Percentiles rank a stretch among this genome's conserved stretches.
phyloP scores from a whole-genome alignment of 352 stramenopile genomes.

The Globisporangium recalcitrans region DNA sequence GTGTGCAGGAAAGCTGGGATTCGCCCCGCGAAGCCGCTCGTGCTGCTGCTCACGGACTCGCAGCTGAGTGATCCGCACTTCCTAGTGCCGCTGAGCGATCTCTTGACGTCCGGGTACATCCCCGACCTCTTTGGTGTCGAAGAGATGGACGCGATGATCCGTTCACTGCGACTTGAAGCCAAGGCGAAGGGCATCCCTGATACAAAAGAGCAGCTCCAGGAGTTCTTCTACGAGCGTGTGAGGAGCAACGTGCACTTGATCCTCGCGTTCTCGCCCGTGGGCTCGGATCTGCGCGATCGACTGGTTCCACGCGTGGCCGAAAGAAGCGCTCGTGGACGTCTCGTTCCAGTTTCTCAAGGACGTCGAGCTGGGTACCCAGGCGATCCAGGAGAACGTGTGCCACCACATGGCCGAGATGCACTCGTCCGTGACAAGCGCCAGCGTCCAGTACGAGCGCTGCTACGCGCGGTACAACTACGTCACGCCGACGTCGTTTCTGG shows the following conservation, averaged over 20 bases:
- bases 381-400: slow-evolving; percentile 88
- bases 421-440: slow-evolving; percentile 75
- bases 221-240: slow-evolving; percentile 89
- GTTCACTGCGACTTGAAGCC: slow-evolving; percentile 66
- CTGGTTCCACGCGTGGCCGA: slow-evolving; percentile 91
- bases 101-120: slow-evolving; percentile 74
- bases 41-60: slow-evolving; percentile 87
- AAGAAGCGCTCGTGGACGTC: slow-evolving; percentile 84
- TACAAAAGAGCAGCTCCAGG: slow-evolving; percentile 86
- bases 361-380: slow-evolving; percentile 50
- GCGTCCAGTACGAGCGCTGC: slow-evolving; percentile 63
- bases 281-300: slow-evolving; percentile 70
- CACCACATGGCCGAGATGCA: slow-evolving; percentile 93
- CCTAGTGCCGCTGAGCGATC: slow-evolving; percentile 83
- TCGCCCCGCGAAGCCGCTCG: slow-evolving; percentile 78
- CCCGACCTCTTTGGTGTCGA: slow-evolving; percentile 82
- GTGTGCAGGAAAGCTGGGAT: slow-evolving; percentile 86
- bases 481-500: slow-evolving; percentile 90
- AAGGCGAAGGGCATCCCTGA: slow-evolving; percentile 85
- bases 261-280: slow-evolving; percentile 84
- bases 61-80: slow-evolving; percentile 85
- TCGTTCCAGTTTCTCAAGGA: slow-evolving; percentile 82
- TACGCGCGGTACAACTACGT: slow-evolving; percentile 89
- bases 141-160: slow-evolving; percentile 86
- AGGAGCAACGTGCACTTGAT: slow-evolving; percentile 84